Evolutionary conservation across 1,284 basidiomycete genomes (phyloP).

Genomic region (Microbotryum lychnidis-dioicae): DNA sequence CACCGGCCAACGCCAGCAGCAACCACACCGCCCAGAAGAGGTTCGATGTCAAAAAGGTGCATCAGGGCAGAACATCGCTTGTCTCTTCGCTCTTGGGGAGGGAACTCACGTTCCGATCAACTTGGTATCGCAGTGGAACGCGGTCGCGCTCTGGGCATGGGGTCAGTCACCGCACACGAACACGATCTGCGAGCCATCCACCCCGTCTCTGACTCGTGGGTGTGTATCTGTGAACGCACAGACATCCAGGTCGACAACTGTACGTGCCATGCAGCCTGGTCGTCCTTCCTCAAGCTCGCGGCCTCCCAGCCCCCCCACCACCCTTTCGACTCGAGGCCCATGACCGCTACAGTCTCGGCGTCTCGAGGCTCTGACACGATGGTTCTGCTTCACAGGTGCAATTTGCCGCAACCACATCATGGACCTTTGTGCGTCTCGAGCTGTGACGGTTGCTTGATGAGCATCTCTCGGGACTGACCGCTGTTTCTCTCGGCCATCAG

Average conservation of each 20-base stretch:
- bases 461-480: slow-evolving; percentile 9
- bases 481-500: slow-evolving; percentile 44
- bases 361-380: too few species aligned
- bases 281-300: neutral
- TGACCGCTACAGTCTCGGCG: neutral
- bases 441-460: neutral
- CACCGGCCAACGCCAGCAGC: slow-evolving; percentile 37
- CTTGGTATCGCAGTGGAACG: slow-evolving; percentile 67
- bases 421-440: slow-evolving; percentile 72
- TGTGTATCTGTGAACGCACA: neutral
- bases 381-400: too few species aligned
- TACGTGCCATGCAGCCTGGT: slow-evolving; percentile 30
- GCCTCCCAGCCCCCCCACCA: neutral
- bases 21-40: slow-evolving; percentile 48
- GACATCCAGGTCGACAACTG: slow-evolving; percentile 92
- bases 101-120: slow-evolving; percentile 10
- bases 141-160: slow-evolving; percentile 93
- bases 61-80: slow-evolving; percentile 16
- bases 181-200: too few species aligned
- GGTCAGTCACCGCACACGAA: slow-evolving; percentile 48
- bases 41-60: slow-evolving; percentile 93
- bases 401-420: slow-evolving; percentile 90
- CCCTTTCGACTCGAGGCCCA: slow-evolving; percentile 6
- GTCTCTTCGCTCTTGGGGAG: slow-evolving; percentile 4
- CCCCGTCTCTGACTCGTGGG: neutral